Conservation (phyloP, 139 green algal species). For the Tetradesmus obliquus region DNA sequence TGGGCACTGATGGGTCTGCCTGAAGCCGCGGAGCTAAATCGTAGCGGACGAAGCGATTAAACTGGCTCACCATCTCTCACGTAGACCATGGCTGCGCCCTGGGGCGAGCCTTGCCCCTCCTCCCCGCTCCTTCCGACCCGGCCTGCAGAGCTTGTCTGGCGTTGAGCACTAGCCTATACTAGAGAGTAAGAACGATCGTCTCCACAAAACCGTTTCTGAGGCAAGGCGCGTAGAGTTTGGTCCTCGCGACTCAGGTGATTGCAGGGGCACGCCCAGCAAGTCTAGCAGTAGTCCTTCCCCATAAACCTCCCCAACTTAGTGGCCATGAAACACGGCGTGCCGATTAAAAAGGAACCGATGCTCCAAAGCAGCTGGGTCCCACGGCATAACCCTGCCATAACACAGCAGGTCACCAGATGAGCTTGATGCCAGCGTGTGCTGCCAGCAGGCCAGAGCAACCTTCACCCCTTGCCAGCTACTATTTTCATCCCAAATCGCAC, state of each 20-base stretch:
- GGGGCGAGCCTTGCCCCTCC: neutral
- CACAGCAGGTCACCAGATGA: neutral
- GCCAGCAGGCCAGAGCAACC: neutral
- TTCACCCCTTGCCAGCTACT: neutral
- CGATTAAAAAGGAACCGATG: too few relatives aligned
- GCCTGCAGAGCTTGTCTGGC: neutral
- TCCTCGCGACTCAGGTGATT: neutral
- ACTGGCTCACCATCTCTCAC: conserved; percentile 13
- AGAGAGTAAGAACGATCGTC: neutral
- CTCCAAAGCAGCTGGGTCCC: neutral
- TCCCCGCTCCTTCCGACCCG: neutral
- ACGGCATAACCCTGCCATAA: neutral
- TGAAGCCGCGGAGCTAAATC: neutral
- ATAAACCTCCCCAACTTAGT: too few relatives aligned
- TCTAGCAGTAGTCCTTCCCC: neutral
- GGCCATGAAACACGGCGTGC: too few relatives aligned
- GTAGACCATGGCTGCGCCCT: conserved; percentile 26
- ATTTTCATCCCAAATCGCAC: neutral
- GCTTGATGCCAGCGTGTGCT: neutral
- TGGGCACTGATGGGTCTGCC: neutral
- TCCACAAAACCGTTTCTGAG: neutral
- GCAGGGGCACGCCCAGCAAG: neutral
- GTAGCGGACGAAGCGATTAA: neutral
- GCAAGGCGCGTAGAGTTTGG: neutral
- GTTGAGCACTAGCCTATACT: neutral